Base-by-base conservation (phyloP, 225 moss, liverwort and hornwort species). In the Climacium dendroides region DNA sequence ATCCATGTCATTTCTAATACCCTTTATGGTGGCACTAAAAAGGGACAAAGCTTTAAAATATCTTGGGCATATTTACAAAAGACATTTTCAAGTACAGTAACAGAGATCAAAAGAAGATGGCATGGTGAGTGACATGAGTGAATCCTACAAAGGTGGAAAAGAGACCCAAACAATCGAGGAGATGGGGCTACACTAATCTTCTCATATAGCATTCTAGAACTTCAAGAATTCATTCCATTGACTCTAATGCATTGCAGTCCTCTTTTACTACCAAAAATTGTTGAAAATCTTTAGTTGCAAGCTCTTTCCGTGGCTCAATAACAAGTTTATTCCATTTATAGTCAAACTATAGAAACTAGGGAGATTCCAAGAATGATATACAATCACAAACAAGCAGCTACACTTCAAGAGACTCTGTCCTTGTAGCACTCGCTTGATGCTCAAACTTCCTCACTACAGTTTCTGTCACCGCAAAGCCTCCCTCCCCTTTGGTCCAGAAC, bases 391-490 rank as follows among this genome's bases (percentile, higher is more conserved):
- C 11, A 66, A 66, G 71, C 43, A 72, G 0, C 43, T 43, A 26
- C 6, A 29, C 0, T 29, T 4, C 28, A 19, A 47, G 17, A 4
- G 43, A 6, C 2, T 66, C 1, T n/a, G n/a, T 37, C 39, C 6
- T 1, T 24, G 1, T 70, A 70, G 15, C 47, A 30, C 7, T 13
- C 0, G 3, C 75, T 75, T 0, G 0, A n/a, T n/a, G n/a, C n/a
- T n/a, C n/a, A n/a, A n/a, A n/a, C n/a, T 74, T 29, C 19, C 7
- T 48, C 18, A 4, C 0, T 7, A 30, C 19, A 48, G 19, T 29
- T 74, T 50, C 32, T 74, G 19, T 32, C 74, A 23, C 9, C 35
- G 3, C 13, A 52, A 75, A 53, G 25, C 78, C n/a, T 13, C 48
- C 54, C 25, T n/a, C n/a, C 25, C 25, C 6, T 77, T 54, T 2